Conservation (phyloP, 2,329 filamentous ascomycete species). For the Chrysoporthe puriensis region DNA sequence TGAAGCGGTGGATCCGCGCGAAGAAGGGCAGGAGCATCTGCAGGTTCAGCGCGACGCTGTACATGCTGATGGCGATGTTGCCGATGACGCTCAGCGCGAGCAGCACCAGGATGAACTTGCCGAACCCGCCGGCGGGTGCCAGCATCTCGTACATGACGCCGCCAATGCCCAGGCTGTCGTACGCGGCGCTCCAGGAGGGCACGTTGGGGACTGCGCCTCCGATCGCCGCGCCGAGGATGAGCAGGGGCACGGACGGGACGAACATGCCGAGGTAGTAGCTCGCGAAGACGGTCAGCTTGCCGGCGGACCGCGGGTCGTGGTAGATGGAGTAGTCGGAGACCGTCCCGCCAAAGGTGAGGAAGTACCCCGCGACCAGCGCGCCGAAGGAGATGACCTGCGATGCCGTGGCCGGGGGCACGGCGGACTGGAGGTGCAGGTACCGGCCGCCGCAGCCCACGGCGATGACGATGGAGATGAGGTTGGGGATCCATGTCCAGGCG, state of each 20-base stretch:
- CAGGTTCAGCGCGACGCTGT: constrained; percentile 43
- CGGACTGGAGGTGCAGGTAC: constrained; percentile 50
- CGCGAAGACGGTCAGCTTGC: constrained; percentile 45
- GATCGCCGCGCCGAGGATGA: constrained; percentile 54
- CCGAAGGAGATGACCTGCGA: constrained; percentile 49
- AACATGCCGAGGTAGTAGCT: constrained; percentile 58
- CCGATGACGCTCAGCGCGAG: constrained; percentile 49
- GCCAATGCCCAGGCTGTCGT: constrained; percentile 46
- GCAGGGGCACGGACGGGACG: constrained; percentile 52
- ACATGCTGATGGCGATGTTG: constrained; percentile 47
- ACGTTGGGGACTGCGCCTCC: constrained; percentile 53
- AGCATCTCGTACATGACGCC: constrained; percentile 53
- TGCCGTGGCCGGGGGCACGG: constrained; percentile 41
- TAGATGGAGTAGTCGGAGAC: constrained; percentile 63
- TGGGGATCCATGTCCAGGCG: constrained; percentile 60
- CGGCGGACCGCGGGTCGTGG: constrained; percentile 44
- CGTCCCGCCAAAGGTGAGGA: constrained; percentile 55
- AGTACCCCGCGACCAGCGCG: constrained; percentile 54
- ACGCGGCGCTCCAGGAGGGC: constrained; percentile 45
- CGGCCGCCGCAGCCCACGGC: constrained; percentile 57
- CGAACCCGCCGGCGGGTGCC: constrained; percentile 49
- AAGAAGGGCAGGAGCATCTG: constrained; percentile 64
- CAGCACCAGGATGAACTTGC: constrained; percentile 51
- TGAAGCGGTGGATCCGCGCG: constrained; percentile 57
- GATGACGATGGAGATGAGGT: constrained; percentile 54